phyloP scores from a whole-genome alignment of 179 eudicot species.

The Corrigiola litoralis region DNA sequence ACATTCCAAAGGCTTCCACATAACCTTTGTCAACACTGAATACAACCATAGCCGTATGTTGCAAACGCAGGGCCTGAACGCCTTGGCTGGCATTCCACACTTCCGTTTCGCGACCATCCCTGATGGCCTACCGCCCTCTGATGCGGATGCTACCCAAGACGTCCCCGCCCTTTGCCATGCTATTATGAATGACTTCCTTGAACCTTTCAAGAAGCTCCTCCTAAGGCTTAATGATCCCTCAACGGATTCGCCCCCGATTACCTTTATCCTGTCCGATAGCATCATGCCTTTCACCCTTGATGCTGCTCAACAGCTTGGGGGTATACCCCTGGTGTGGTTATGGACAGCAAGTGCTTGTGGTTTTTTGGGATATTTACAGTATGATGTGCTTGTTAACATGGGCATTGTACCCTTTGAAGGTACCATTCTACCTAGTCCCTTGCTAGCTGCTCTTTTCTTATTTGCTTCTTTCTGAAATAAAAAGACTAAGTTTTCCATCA shows the following conservation, averaged over 20 bases:
- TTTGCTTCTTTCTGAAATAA: too few relatives aligned
- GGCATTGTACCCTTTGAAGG: constrained; percentile 12
- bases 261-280: constrained; percentile 11
- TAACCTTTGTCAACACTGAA: constrained; percentile 32
- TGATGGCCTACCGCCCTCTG: constrained; percentile 29
- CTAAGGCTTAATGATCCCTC: constrained; percentile 10
- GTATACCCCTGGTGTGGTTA: neutral
- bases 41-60: constrained; percentile 28
- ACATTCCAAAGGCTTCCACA: constrained; percentile 32
- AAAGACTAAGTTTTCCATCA: too few relatives aligned
- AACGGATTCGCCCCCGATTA: constrained; percentile 9
- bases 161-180: constrained; percentile 26
- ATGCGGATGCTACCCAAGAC: constrained; percentile 35
- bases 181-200: constrained; percentile 13
- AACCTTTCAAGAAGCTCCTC: constrained; percentile 31
- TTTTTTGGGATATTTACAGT: constrained; percentile 12
- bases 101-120: constrained; percentile 31
- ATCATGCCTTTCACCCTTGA: constrained; percentile 12
- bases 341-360: constrained; percentile 16
- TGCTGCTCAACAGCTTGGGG: constrained; percentile 10
- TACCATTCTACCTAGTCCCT: too few relatives aligned
- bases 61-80: constrained; percentile 16
- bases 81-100: constrained; percentile 17
- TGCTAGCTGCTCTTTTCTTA: too few relatives aligned
- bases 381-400: neutral